Evolutionary conservation across 23 red algal genomes (phyloP), one percentile per base, ranked within the genome.

Genomic region (Agarophyton chilense): DNA sequence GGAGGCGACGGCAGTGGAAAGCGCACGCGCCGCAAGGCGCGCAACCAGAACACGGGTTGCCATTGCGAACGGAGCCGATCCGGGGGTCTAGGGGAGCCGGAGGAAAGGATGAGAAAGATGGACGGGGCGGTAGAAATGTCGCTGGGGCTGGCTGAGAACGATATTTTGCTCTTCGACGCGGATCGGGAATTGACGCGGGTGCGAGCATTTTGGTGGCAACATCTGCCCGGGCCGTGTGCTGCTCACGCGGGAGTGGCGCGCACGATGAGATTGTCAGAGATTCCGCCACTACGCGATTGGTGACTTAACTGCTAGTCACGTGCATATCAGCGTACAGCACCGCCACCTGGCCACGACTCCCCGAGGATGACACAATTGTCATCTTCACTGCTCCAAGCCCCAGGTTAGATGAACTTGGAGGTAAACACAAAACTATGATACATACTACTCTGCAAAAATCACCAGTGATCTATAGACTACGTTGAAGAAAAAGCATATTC

Each of bases 41-140:
- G 68, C 68, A 13, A 74, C 68, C 4, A 74, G 68, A 29, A 74
- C 21, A 31, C 68, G 68, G 16, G 68, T 74, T 38, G 68, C 68
- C 68, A 74, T 74, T 45, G 41, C 32, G 68, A 29, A 25, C 18
- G 40, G 29, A 18, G 16, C 31, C 31, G 60, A 65, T 65, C 60
- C 60, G 2, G 60, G 60, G 31, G 31, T 12, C 13, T 29, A 35
- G 31, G 60, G 52, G 19, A 22, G 52, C n/a, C n/a, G n/a, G n/a
- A n/a, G n/a, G n/a, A n/a, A 17, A 55, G 52, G 52, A 55, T 55
- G 11, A 6, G 52, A 11, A 17, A 55, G 3, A 17, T 17, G 31
- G 65, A 14, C 65, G 65, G 10, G 65, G 65, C n/a, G 65, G 28
- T 17, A 45, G 36, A 26, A 19, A 22, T 4, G 62, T 4, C 16